These are phyloP conservation scores for Schoenoplectus triqueter DNA, from an alignment of 202 grass and related monocot genomes.

Conservation along the genomic window DNA sequence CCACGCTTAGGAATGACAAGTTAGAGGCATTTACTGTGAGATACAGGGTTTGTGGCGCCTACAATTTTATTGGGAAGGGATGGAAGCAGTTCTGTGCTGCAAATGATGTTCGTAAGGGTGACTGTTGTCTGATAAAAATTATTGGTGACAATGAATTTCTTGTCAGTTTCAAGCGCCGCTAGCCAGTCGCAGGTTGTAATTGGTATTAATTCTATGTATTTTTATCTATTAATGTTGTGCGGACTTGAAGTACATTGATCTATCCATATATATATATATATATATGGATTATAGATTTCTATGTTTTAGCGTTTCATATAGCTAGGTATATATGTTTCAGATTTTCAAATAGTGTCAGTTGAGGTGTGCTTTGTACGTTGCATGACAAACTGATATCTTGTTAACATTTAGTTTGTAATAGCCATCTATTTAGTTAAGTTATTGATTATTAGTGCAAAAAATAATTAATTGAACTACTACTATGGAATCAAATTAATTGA, in stretches of 20 bases:
- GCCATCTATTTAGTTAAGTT: background rate
- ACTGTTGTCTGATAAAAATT: background rate
- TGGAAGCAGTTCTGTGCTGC: slow-evolving; percentile 42
- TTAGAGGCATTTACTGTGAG: background rate
- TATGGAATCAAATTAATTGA: no score
- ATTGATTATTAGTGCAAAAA: background rate
- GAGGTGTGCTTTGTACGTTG: background rate
- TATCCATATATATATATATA: no score
- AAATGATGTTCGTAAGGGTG: slow-evolving; percentile 31
- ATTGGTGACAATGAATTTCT: background rate
- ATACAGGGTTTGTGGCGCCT: background rate
- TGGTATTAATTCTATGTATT: background rate
- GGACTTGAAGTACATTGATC: background rate
- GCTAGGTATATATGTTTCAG: background rate
- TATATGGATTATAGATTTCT: background rate
- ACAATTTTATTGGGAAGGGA: slow-evolving; percentile 39
- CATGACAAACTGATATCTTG: background rate
- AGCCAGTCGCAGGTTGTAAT: background rate
- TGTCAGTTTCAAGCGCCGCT: background rate
- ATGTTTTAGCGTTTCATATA: background rate
- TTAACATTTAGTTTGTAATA: background rate
- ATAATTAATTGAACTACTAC: no score
- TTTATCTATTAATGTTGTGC: background rate
- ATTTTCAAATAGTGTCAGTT: background rate
- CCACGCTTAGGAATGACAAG: background rate